Conservation (phyloP, 2,329 filamentous ascomycete genomes). For the Dactylellina drechsleri region DNA sequence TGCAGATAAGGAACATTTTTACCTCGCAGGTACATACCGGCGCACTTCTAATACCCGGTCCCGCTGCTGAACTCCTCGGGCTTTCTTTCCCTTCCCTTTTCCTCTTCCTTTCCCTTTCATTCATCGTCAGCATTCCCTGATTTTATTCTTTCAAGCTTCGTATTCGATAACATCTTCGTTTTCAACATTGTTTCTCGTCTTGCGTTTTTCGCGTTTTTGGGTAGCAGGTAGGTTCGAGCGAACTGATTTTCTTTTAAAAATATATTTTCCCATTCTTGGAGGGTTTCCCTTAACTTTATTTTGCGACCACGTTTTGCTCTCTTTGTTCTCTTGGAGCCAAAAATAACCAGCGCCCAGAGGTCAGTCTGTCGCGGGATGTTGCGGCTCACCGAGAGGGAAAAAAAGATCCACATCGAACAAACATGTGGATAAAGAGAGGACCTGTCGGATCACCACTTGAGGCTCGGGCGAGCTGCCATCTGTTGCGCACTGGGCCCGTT, state of each 20-base stretch:
- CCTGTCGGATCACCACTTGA: constrained; percentile 19
- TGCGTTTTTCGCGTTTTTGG: constrained; percentile 23
- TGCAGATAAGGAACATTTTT: constrained; percentile 19
- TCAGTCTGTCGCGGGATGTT: constrained; percentile 15
- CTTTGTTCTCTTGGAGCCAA: not conserved
- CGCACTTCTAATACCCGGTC: constrained; percentile 5
- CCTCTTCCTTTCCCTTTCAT: constrained; percentile 1
- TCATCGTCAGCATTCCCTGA: constrained; percentile 8
- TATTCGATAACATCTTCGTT: constrained; percentile 13
- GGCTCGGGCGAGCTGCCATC: constrained; percentile 20
- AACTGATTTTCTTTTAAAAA: not conserved
- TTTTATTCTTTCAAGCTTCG: constrained; percentile 26
- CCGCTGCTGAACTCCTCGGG: not conserved
- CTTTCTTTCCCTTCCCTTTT: constrained; percentile 5
- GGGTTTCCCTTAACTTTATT: constrained; percentile 17
- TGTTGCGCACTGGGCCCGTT: constrained; percentile 35
- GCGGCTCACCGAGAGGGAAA: constrained; percentile 2
- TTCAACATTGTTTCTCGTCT: constrained; percentile 6
- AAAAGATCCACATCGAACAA: not conserved
- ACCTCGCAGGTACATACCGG: not conserved
- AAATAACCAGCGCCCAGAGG: not conserved
- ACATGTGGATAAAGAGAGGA: not conserved
- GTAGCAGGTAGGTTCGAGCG: not conserved
- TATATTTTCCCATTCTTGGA: constrained; percentile 6
- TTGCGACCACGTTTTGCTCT: not conserved